Percentiles rank a stretch among this genome's conserved stretches.
Conservation (phyloP, 208 protist genomes). For the Strigomonas culicis region DNA sequence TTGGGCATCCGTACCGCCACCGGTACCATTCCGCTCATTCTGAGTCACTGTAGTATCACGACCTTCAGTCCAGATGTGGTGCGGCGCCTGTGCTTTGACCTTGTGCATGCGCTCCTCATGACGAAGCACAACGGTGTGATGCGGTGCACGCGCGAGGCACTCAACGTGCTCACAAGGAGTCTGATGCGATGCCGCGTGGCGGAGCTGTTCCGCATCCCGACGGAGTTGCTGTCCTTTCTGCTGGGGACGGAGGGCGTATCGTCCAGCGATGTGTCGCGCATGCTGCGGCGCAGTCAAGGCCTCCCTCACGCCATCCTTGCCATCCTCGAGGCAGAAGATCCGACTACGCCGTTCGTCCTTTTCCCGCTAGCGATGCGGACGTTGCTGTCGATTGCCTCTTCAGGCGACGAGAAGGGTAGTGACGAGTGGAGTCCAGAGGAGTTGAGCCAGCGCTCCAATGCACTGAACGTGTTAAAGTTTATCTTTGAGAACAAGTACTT, state of each 20-base stretch:
- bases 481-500: slow-evolving; percentile 88
- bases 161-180: slow-evolving; percentile 39
- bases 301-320: slow-evolving; percentile 80
- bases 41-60: slow-evolving; percentile 20
- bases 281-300: slow-evolving; percentile 88
- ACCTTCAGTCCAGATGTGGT: slow-evolving; percentile 36
- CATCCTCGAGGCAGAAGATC: slow-evolving; percentile 82
- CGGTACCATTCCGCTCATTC: slow-evolving; percentile 31
- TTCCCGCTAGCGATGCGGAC: slow-evolving; percentile 65
- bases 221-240: slow-evolving; percentile 61
- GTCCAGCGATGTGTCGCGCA: slow-evolving; percentile 62
- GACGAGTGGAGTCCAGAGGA: slow-evolving; percentile 19
- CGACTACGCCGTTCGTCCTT: slow-evolving; percentile 49
- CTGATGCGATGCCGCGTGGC: slow-evolving; percentile 61
- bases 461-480: slow-evolving; percentile 92
- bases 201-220: slow-evolving; percentile 49
- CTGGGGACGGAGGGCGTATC: slow-evolving; percentile 75
- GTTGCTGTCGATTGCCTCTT: slow-evolving; percentile 44
- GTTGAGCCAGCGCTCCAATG: slow-evolving; percentile 80
- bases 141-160: slow-evolving; percentile 62
- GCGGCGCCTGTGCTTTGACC: slow-evolving; percentile 37
- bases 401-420: background rate
- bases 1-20: slow-evolving; percentile 73
- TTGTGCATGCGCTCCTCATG: slow-evolving; percentile 68
- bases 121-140: slow-evolving; percentile 93